Evolutionary conservation across 169 alveolate genomes (phyloP).

Genomic region (Plasmodium fragile): DNA sequence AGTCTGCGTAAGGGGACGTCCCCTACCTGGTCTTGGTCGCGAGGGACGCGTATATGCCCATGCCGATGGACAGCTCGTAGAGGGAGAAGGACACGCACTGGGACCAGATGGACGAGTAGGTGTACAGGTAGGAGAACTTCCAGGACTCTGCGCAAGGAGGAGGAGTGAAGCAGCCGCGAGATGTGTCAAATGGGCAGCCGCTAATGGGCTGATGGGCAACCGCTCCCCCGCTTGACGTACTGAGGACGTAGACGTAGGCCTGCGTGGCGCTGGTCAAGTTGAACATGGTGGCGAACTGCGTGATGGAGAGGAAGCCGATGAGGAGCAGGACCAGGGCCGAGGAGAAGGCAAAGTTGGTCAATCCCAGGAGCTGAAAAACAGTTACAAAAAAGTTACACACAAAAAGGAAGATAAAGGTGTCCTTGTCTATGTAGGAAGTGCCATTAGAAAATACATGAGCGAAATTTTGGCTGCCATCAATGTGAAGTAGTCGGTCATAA

Average conservation of each 20-base stretch:
- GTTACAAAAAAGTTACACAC: conserved; percentile 62
- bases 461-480: neutral
- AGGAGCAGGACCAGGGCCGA: conserved; percentile 80
- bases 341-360: conserved; percentile 82
- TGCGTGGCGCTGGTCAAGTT: conserved; percentile 37
- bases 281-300: conserved; percentile 77
- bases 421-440: conserved; percentile 47
- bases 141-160: conserved; percentile 20
- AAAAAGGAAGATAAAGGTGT: conserved; percentile 18
- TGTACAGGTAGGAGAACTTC: conserved; percentile 73
- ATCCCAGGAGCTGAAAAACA: conserved; percentile 78
- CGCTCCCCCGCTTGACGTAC: neutral
- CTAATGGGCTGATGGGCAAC: neutral
- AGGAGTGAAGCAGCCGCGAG: neutral
- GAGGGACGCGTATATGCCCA: conserved; percentile 83
- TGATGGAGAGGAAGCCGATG: conserved; percentile 77
- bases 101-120: conserved; percentile 83
- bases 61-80: conserved; percentile 84
- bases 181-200: neutral
- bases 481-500: conserved; percentile 8
- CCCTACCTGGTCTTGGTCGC: conserved; percentile 78
- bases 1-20: too few species aligned
- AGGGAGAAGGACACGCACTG: conserved; percentile 82
- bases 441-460: conserved; percentile 25
- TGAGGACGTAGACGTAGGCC: conserved; percentile 45